These are phyloP conservation scores for Pholiota microspora DNA, from an alignment of 768 basidiomycete species.

Conservation along the genomic window DNA sequence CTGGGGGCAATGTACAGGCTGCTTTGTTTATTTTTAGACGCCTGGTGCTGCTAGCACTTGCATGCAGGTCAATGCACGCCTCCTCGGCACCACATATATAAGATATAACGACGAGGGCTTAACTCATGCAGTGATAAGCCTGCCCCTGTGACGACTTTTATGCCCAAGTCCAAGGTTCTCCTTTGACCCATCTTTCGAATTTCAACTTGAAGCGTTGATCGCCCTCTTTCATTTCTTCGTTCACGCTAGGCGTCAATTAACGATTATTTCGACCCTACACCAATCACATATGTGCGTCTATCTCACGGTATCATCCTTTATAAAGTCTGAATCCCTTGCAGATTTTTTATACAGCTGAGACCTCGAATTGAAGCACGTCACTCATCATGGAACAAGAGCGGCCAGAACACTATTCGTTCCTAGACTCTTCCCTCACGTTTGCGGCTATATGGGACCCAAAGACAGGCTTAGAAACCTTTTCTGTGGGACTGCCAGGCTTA, in stretches of 20 bases:
- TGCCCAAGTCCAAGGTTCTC: no score
- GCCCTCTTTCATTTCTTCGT: background rate
- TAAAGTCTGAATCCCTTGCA: no score
- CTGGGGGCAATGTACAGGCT: background rate
- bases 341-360: background rate
- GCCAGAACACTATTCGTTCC: background rate
- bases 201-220: background rate
- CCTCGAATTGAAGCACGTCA: background rate
- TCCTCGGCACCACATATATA: background rate
- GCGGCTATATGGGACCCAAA: slow-evolving; percentile 20
- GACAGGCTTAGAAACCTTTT: slow-evolving; percentile 13
- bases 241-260: background rate
- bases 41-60: background rate
- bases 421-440: slow-evolving; percentile 10
- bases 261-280: background rate
- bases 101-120: background rate
- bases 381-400: background rate
- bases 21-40: background rate
- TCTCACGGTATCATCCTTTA: no score
- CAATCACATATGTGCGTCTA: background rate
- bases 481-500: slow-evolving; percentile 5
- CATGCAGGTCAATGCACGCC: background rate
- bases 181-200: background rate
- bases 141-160: background rate
- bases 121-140: background rate